These are phyloP conservation scores for Penicillium vulpinum DNA, from an alignment of 2,329 filamentous ascomycete species.

Conservation along the genomic window DNA sequence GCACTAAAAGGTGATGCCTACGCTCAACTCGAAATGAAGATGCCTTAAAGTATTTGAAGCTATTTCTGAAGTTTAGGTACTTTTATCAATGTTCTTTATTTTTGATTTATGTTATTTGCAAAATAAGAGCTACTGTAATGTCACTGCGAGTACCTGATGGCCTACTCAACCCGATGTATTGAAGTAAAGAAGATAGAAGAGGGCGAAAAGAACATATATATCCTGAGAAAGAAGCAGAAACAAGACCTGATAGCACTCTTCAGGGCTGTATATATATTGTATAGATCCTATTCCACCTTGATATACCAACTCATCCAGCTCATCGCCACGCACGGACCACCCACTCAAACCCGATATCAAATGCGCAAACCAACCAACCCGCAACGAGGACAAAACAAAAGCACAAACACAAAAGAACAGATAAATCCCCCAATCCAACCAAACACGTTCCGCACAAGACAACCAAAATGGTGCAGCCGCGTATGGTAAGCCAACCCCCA, in stretches of 20 bases:
- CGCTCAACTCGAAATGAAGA: not conserved
- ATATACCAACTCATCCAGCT: not conserved
- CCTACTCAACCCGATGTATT: not conserved
- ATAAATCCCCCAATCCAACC: not conserved
- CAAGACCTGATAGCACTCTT: no score
- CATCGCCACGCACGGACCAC: slow-evolving; percentile 27
- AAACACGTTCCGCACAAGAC: not conserved
- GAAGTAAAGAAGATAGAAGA: not conserved
- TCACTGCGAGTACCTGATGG: slow-evolving; percentile 17
- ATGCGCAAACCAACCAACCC: slow-evolving; percentile 9
- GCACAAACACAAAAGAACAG: not conserved
- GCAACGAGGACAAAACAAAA: slow-evolving; percentile 2
- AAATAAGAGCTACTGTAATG: slow-evolving; percentile 21
- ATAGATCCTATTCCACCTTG: not conserved
- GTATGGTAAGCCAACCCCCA: slow-evolving; percentile 53
- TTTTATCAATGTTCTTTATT: not conserved
- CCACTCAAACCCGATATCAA: slow-evolving; percentile 19
- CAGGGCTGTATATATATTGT: not conserved
- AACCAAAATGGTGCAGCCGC: slow-evolving; percentile 55
- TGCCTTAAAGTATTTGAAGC: not conserved
- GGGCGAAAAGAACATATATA: not conserved
- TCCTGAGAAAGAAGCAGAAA: not conserved
- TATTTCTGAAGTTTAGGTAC: not conserved
- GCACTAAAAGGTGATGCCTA: slow-evolving; percentile 1
- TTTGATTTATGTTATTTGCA: not conserved